phyloP scores from a whole-genome alignment of 768 basidiomycete species.

The Agaricus sinodeliciosus region DNA sequence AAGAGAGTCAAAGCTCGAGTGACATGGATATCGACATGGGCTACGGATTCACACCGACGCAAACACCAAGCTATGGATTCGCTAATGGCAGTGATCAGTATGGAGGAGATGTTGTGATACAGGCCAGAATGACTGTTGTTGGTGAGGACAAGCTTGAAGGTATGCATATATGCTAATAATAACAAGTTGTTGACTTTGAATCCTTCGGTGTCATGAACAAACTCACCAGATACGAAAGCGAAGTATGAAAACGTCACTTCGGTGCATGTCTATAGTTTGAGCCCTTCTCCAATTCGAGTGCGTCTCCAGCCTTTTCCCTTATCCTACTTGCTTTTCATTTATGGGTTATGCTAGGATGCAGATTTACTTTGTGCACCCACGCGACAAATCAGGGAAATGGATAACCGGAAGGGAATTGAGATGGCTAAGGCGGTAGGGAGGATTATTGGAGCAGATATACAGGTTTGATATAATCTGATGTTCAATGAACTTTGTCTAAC shows the following conservation, averaged over 20 bases:
- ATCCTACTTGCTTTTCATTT: neutral
- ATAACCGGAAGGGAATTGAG: conserved; percentile 35
- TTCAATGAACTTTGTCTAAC: neutral
- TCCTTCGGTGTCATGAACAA: neutral
- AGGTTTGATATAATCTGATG: conserved; percentile 27
- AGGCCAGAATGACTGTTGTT: conserved; percentile 49
- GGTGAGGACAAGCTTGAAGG: conserved; percentile 61
- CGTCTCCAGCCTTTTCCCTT: conserved; percentile 17
- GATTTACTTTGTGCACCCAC: conserved; percentile 36
- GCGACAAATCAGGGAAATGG: conserved; percentile 30
- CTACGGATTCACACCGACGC: conserved; percentile 18
- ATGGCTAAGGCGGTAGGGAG: conserved; percentile 39
- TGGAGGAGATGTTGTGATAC: conserved; percentile 24
- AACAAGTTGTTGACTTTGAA: too few species aligned
- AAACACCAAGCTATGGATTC: neutral
- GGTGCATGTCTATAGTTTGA: conserved; percentile 65
- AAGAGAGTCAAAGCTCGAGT: conserved; percentile 20
- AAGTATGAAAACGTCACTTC: conserved; percentile 47
- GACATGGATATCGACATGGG: conserved; percentile 27
- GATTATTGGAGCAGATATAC: conserved; percentile 31
- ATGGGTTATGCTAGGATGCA: conserved; percentile 30
- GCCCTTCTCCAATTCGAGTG: conserved; percentile 57
- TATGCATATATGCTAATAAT: conserved; percentile 23
- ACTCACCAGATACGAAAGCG: conserved; percentile 39
- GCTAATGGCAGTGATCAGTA: conserved; percentile 17